Conservation (phyloP, 2,329 filamentous ascomycete species). For the Neophaeococcomyces mojaviensis region DNA sequence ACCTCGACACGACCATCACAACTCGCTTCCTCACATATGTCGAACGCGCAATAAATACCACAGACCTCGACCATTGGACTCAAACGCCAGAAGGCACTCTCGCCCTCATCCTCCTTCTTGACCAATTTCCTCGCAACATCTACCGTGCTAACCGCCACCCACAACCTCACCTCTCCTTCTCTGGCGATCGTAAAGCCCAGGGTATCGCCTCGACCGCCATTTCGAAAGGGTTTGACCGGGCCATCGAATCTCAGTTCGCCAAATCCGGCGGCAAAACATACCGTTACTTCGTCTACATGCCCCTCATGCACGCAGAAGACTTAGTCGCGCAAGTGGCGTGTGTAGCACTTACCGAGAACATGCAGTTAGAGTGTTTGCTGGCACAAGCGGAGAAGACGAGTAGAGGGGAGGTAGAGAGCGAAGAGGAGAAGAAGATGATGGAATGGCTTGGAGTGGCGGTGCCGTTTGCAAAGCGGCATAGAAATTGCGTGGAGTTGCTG, state of each 20-base stretch:
- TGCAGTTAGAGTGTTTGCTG: slow-evolving; percentile 16
- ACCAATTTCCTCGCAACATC: slow-evolving; percentile 34
- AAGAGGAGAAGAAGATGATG: neutral
- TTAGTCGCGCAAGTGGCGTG: slow-evolving; percentile 27
- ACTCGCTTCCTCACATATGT: slow-evolving; percentile 18
- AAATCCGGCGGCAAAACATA: slow-evolving; percentile 11
- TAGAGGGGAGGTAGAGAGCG: slow-evolving; percentile 12
- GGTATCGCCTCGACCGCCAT: slow-evolving; percentile 24
- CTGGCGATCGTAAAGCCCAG: slow-evolving; percentile 26
- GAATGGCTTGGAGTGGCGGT: slow-evolving; percentile 10
- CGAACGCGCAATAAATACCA: slow-evolving; percentile 17
- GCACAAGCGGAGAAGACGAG: slow-evolving; percentile 13
- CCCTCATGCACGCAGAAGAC: slow-evolving; percentile 31
- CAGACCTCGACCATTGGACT: slow-evolving; percentile 17
- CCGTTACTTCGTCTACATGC: slow-evolving; percentile 29
- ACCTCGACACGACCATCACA: slow-evolving; percentile 20
- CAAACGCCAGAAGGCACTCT: slow-evolving; percentile 24
- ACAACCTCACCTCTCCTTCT: slow-evolving; percentile 26
- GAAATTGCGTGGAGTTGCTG: slow-evolving; percentile 18
- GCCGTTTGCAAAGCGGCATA: slow-evolving; percentile 20
- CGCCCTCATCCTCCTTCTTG: slow-evolving; percentile 32
- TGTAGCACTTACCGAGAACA: slow-evolving; percentile 20
- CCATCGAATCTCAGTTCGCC: slow-evolving; percentile 10
- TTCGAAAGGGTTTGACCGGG: slow-evolving; percentile 25
- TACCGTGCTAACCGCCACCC: slow-evolving; percentile 21